A percentile compares a stretch with the other conserved stretches of the same genome.
Evolutionary conservation across 2,329 filamentous ascomycete species (phyloP).

Genomic region (Alternaria atra): DNA sequence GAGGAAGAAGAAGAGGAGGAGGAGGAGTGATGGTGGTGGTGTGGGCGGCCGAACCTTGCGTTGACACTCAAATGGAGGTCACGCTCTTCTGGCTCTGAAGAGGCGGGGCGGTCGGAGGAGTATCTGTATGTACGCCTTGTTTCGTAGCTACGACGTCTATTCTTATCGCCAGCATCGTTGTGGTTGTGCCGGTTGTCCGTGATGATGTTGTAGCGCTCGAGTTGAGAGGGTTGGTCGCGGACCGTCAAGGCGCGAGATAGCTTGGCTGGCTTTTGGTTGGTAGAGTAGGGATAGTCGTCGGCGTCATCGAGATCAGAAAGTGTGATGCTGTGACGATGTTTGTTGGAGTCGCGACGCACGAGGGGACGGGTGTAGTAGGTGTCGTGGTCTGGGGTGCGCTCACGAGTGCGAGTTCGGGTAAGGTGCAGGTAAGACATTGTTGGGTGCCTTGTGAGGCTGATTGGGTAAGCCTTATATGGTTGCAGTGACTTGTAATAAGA

Average conservation of each 20-base stretch:
- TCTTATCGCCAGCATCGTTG: constrained; percentile 15
- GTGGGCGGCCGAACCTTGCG: constrained; percentile 30
- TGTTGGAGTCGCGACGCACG: constrained; percentile 35
- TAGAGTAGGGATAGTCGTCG: constrained; percentile 41
- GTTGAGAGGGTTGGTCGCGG: constrained; percentile 36
- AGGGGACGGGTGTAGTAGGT: constrained; percentile 27
- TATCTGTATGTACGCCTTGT: constrained; percentile 16
- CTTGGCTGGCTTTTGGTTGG: constrained; percentile 21
- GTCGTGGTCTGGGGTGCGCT: constrained; percentile 29
- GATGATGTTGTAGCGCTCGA: constrained; percentile 48
- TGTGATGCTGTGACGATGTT: constrained; percentile 33
- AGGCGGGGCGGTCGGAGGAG: constrained; percentile 15
- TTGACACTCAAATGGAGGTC: constrained; percentile 35
- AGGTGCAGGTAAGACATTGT: constrained; percentile 40
- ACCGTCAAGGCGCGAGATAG: constrained; percentile 39
- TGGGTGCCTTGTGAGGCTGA: constrained; percentile 12
- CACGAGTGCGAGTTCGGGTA: constrained; percentile 30
- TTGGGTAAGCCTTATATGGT: neutral
- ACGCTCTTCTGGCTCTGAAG: constrained; percentile 28
- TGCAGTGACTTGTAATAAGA: neutral
- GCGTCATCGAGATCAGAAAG: constrained; percentile 34
- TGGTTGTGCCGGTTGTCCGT: constrained; percentile 20
- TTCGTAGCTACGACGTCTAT: constrained; percentile 13
- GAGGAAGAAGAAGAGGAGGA: neutral
- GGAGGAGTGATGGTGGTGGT: constrained; percentile 5